Conservation (phyloP, 768 basidiomycete genomes). For the Tricholoma flavovirens region DNA sequence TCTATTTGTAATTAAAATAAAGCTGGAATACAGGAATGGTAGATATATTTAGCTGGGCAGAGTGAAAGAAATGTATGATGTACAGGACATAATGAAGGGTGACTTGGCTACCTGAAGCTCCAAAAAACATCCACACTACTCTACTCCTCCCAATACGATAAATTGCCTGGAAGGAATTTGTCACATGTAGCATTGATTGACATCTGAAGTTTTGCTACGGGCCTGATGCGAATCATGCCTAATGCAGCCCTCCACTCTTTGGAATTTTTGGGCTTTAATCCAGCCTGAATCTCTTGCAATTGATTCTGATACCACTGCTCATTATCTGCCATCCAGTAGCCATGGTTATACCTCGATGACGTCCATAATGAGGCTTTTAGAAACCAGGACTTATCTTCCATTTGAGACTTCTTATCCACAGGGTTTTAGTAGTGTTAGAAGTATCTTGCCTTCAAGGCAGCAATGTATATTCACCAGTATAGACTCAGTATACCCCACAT, state of each 20-base stretch:
- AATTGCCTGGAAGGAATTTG: background rate
- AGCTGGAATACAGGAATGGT: background rate
- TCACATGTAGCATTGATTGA: background rate
- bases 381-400: slow-evolving; percentile 4
- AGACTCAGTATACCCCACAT: background rate
- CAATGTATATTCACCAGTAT: slow-evolving; percentile 1
- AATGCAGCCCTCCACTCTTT: background rate
- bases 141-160: background rate
- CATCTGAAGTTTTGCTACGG: background rate
- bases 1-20: too few species aligned
- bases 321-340: slow-evolving; percentile 5
- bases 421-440: background rate
- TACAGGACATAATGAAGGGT: background rate
- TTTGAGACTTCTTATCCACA: background rate
- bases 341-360: slow-evolving; percentile 1
- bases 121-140: background rate
- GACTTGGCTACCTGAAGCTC: background rate
- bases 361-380: slow-evolving; percentile 1
- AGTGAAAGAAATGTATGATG: background rate
- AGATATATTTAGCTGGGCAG: background rate
- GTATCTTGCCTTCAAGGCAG: background rate
- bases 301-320: slow-evolving; percentile 5
- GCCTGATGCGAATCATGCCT: background rate
- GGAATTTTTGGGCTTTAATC: background rate
- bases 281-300: background rate